Conservation (phyloP, 2,329 filamentous ascomycete species). For the Clonostachys rhizophaga region DNA sequence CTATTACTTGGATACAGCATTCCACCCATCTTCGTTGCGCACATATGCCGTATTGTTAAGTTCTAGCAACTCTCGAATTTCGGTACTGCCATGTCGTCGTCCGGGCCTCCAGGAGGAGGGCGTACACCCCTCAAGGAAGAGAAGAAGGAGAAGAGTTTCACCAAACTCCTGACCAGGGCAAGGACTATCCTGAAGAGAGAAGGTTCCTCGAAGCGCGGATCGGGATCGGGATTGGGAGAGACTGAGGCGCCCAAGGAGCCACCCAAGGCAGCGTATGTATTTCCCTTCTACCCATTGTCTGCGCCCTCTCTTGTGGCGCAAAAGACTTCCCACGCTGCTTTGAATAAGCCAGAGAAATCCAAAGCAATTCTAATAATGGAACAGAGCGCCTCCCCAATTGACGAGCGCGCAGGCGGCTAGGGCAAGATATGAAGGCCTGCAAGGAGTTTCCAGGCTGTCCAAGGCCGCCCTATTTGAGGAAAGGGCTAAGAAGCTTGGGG, state of each 20-base stretch:
- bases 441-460: constrained; percentile 33
- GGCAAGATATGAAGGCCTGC: constrained; percentile 18
- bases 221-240: constrained; percentile 8
- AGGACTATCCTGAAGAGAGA: constrained; percentile 45
- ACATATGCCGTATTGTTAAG: too few species aligned
- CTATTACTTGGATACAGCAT: too few species aligned
- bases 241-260: background rate
- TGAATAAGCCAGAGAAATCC: too few species aligned
- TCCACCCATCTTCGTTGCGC: too few species aligned
- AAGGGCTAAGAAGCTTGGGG: constrained; percentile 49
- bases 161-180: constrained; percentile 40
- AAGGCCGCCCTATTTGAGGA: constrained; percentile 49
- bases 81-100: too few species aligned
- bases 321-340: too few species aligned
- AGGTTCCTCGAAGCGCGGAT: constrained; percentile 20
- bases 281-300: background rate
- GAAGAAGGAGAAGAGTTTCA: constrained; percentile 35
- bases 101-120: too few species aligned
- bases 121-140: constrained; percentile 11
- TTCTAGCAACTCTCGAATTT: too few species aligned
- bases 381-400: background rate
- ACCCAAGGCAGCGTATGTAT: background rate
- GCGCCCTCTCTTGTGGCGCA: too few species aligned
- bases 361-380: background rate
- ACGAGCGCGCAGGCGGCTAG: constrained; percentile 8